Evolutionary conservation across 2,329 filamentous ascomycete species (phyloP), one percentile per base, ranked within the genome.

Genomic region (Hypomyces rosellus): DNA sequence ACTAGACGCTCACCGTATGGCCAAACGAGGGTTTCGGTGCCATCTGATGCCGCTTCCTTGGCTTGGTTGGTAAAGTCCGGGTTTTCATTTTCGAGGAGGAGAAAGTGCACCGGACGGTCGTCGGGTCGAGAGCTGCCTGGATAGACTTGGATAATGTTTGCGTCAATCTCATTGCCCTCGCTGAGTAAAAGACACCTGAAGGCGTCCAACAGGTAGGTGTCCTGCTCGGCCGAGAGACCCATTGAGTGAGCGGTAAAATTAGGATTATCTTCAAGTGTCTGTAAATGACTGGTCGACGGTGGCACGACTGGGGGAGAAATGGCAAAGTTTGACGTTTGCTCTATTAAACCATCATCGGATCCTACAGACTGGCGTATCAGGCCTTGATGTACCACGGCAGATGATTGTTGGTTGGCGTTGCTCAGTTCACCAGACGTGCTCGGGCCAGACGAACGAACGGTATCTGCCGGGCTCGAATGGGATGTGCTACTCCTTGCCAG

Each of bases 121-220:
- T 69, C 65, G 12, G 58, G 53, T 33, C 61, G 54, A 3, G 60
- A 47, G 44, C 66, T 59, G 9, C 72, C 72, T 13, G 64, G 55
- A 36, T 68, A 65, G 1, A 74, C 69, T 46, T 74, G 72, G 16
- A 71, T 61, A 44, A 74, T 67, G 45, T 73, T 71, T 52, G 70
- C 72, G 50, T 73, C 71, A 7, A 75, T 63, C 22, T 70, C 69
- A 15, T 67, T 65, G n/a, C 69, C 69, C 44, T 69, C 66, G 40
- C 73, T 74, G 41, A 74, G 60, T 25, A 76, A 68, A 15, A 72
- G 66, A 34, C 73, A 75, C 15, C 73, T 64, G 48, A 76, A 75
- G 11, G 72, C 73, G 36, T 71, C 69, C 4, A 76, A 63, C 8
- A 76, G 64, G 54, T 73, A 67, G 1, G 71, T 67, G 48, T 76